Conservation (phyloP, 352 stramenopile species). For the Phytophthora litchii region DNA sequence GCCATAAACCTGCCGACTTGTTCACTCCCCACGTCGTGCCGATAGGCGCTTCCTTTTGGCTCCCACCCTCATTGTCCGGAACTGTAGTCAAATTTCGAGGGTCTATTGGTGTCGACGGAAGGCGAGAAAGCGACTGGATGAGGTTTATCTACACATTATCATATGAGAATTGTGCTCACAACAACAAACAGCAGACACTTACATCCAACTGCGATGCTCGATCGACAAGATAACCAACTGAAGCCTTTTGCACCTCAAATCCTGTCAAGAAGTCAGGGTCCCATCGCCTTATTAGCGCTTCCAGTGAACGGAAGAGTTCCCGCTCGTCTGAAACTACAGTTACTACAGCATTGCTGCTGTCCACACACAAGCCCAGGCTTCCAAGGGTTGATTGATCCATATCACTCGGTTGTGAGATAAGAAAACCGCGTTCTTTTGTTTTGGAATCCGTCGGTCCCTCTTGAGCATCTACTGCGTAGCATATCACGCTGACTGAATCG, state of each 20-base stretch:
- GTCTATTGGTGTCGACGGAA: slow-evolving; percentile 61
- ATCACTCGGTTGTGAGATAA: slow-evolving; percentile 41
- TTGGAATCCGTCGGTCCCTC: slow-evolving; percentile 63
- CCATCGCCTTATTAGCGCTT: slow-evolving; percentile 62
- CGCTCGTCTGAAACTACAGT: slow-evolving; percentile 49
- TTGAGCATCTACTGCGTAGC: slow-evolving; percentile 77
- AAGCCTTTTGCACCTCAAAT: slow-evolving; percentile 88
- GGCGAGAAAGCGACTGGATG: slow-evolving; percentile 69
- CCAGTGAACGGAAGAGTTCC: slow-evolving; percentile 60
- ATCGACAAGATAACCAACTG: slow-evolving; percentile 80
- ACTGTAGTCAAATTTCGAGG: slow-evolving; percentile 45
- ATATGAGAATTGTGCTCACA: slow-evolving; percentile 1
- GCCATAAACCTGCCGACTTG: slow-evolving; percentile 88
- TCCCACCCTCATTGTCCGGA: slow-evolving; percentile 30
- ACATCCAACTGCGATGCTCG: slow-evolving; percentile 65
- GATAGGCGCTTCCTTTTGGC: slow-evolving; percentile 54
- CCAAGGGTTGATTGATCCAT: slow-evolving; percentile 20
- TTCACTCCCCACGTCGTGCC: slow-evolving; percentile 80
- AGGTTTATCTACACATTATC: slow-evolving; percentile 60
- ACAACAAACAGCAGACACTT: slow-evolving; percentile 25
- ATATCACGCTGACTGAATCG: slow-evolving; percentile 67
- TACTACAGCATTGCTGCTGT: slow-evolving; percentile 41
- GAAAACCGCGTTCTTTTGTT: slow-evolving; percentile 55
- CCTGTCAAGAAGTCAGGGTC: slow-evolving; percentile 91
- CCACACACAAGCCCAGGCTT: slow-evolving; percentile 41